These are phyloP conservation scores for Dissophora ornata DNA, from an alignment of 192 early-diverging fungal species.

Conservation along the genomic window DNA sequence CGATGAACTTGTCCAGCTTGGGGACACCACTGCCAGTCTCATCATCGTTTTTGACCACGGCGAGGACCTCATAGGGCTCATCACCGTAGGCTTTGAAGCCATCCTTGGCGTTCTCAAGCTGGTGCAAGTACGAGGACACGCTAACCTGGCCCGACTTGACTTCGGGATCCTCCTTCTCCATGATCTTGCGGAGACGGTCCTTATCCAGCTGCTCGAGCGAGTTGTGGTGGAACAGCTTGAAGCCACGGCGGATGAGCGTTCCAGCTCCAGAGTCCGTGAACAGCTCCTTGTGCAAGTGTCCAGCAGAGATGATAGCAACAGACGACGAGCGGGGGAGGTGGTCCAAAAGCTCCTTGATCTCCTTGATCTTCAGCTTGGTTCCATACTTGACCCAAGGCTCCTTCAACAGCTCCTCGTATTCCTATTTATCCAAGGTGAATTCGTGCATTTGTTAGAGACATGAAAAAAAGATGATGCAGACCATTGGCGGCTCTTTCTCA, in stretches of 20 bases:
- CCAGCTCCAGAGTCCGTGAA: slow-evolving; percentile 98
- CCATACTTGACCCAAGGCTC: slow-evolving; percentile 98
- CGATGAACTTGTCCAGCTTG: slow-evolving; percentile 91
- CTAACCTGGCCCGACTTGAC: slow-evolving; percentile 73
- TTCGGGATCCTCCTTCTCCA: slow-evolving; percentile 79
- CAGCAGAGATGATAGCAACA: slow-evolving; percentile 98
- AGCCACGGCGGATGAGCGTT: slow-evolving; percentile 95
- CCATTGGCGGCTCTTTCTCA: too few relatives aligned
- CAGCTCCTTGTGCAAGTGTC: slow-evolving; percentile 98
- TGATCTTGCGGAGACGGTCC: slow-evolving; percentile 82
- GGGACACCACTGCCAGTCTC: slow-evolving; percentile 60
- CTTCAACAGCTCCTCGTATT: slow-evolving; percentile 94
- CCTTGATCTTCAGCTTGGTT: slow-evolving; percentile 96
- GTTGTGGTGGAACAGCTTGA: slow-evolving; percentile 84
- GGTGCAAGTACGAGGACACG: slow-evolving; percentile 79
- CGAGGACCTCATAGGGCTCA: slow-evolving; percentile 93
- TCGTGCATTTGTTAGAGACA: too few relatives aligned
- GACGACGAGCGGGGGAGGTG: slow-evolving; percentile 96
- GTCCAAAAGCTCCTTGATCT: slow-evolving; percentile 98
- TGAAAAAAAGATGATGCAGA: too few relatives aligned
- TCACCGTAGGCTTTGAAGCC: slow-evolving; percentile 88
- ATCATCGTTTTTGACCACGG: slow-evolving; percentile 75
- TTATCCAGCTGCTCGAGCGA: slow-evolving; percentile 77
- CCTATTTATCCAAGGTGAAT: slow-evolving; percentile 57
- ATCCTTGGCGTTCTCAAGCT: slow-evolving; percentile 67